Evolutionary conservation across 441 rosid species (phyloP), one percentile per base, ranked within the genome.

Genomic region (Hypseocharis bilobata): DNA sequence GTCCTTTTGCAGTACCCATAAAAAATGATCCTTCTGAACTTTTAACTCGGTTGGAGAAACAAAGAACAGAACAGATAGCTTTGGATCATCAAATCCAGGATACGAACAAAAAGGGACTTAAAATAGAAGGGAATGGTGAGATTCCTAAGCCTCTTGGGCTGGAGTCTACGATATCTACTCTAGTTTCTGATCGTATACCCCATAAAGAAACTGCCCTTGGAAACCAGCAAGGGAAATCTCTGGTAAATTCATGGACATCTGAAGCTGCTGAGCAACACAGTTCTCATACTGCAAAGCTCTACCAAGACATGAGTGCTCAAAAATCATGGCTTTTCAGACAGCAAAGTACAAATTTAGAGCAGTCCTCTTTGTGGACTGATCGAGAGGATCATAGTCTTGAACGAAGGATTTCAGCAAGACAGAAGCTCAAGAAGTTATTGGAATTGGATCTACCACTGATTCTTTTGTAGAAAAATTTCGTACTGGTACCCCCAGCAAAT

Each of bases 301-400:
- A 69, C 62, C 78, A 62, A 61, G 83, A 70, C 22, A 14, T 70
- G 58, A 78, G 49, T 70, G 67, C 72, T 73, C 83, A 76, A 68
- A 76, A 69, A 64, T 65, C 66, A 27, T 63, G 63, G 65, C 38
- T 28, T 66, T 62, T 76, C 64, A 66, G 60, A 64, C 77, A 72
- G 71, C 81, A 71, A 56, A 78, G 76, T 60, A 66, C 75, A 67
- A 71, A 71, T 67, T 69, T 80, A 29, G 82, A 72, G 42, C 83
- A 82, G 65, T 70, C 80, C 60, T 68, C 78, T 67, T 61, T 60
- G 63, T 71, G 77, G 76, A 65, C 65, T 28, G 70, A 60, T 3
- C 61, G 3, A 27, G 76, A 66, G 51, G 86, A 74, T 71, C 68
- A 64, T 69, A 67, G 44, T 68, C 23, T 32, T 61, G 36, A 32